Conservation (phyloP, 192 early-diverging fungal genomes). For the Irineochytrium annulatum region DNA sequence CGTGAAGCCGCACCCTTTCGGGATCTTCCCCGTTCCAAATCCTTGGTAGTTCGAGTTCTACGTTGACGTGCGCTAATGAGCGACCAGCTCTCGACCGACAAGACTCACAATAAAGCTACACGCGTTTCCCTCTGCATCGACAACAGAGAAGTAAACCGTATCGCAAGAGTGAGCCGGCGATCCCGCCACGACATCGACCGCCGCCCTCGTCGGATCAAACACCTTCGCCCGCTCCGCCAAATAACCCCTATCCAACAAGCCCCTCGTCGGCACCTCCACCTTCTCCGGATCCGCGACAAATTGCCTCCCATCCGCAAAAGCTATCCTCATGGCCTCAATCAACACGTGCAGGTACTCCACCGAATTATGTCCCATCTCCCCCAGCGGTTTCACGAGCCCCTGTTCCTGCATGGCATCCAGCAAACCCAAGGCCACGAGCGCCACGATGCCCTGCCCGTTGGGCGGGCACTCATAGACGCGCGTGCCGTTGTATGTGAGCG, state of each 20-base stretch:
- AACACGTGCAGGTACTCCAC: conserved; percentile 62
- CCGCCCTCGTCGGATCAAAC: conserved; percentile 48
- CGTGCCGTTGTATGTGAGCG: conserved; percentile 50
- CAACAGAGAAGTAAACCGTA: conserved; percentile 74
- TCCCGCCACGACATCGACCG: conserved; percentile 49
- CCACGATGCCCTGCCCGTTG: conserved; percentile 68
- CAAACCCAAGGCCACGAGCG: conserved; percentile 68
- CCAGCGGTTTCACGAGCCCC: conserved; percentile 31
- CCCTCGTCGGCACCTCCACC: conserved; percentile 45
- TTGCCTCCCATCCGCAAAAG: conserved; percentile 70
- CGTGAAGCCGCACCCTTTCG: conserved; percentile 58
- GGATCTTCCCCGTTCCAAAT: conserved; percentile 45
- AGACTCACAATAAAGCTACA: conserved; percentile 68
- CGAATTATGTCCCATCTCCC: conserved; percentile 31
- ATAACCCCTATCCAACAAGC: conserved; percentile 56
- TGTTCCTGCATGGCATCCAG: conserved; percentile 49
- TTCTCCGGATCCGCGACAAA: conserved; percentile 65
- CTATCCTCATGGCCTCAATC: conserved; percentile 66
- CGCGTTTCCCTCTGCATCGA: conserved; percentile 73
- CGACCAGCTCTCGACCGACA: not conserved
- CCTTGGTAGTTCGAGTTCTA: conserved; percentile 31
- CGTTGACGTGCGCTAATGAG: not conserved
- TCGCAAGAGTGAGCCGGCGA: conserved; percentile 59
- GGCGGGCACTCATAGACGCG: conserved; percentile 70
- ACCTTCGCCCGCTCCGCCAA: conserved; percentile 50